phyloP scores from a whole-genome alignment of 441 rosid species.

The Pelargonium australe region DNA sequence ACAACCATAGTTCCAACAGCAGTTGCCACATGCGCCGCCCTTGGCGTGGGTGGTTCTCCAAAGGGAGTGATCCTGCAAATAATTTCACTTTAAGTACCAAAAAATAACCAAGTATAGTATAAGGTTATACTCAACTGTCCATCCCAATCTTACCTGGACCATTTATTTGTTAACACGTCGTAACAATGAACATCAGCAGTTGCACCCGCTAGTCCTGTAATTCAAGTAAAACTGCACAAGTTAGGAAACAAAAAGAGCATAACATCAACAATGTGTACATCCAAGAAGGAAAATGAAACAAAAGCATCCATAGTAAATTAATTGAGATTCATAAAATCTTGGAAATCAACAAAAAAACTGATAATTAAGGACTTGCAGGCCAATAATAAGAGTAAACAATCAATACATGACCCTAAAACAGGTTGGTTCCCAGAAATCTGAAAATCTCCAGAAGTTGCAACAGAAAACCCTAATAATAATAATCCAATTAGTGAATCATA shows the following conservation, averaged over 20 bases:
- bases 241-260: conserved; percentile 14
- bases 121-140: not conserved
- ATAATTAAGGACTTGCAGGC: not conserved
- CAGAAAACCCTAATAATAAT: not conserved
- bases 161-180: conserved; percentile 82
- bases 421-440: not conserved
- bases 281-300: not conserved
- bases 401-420: not conserved
- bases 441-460: too few species aligned
- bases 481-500: not conserved
- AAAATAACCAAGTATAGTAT: not conserved
- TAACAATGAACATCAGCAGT: conserved; percentile 97
- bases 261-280: not conserved
- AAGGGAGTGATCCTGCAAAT: conserved; percentile 64
- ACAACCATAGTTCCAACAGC: conserved; percentile 99
- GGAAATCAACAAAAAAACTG: not conserved
- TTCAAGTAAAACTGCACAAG: conserved; percentile 25
- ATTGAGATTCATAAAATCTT: not conserved
- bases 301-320: not conserved
- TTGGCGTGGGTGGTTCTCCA: conserved; percentile 96
- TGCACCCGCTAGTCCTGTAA: conserved; percentile 93
- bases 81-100: conserved; percentile 16
- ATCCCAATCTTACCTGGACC: conserved; percentile 66
- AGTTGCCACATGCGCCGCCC: conserved; percentile 99
- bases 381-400: not conserved